Percentiles rank a stretch among this genome's conserved stretches.
Conservation (phyloP, 208 protist species). For the Leishmania martiniquensis region DNA sequence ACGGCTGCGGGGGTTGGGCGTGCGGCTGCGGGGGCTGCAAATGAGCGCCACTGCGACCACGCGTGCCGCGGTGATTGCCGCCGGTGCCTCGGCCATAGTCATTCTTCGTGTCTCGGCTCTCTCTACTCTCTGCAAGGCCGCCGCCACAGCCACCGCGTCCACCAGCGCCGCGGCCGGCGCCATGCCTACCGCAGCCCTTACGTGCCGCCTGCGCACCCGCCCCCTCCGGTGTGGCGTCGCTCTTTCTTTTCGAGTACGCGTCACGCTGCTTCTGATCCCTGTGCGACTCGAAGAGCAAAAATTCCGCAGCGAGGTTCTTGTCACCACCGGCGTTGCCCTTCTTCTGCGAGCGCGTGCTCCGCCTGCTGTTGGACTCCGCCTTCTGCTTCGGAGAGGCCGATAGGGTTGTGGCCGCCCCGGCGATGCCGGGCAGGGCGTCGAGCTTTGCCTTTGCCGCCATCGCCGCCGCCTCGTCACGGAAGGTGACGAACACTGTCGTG, state of each 20-base stretch:
- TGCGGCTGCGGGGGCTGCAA: constrained; percentile 5
- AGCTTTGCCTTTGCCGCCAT: constrained; percentile 41
- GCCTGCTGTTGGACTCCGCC: constrained; percentile 16
- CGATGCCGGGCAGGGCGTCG: constrained; percentile 49
- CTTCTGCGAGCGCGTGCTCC: constrained; percentile 17
- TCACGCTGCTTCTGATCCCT: constrained; percentile 31
- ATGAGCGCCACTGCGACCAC: constrained; percentile 20
- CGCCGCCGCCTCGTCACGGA: constrained; percentile 45
- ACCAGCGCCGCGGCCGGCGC: constrained; percentile 18
- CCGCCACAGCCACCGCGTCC: no score
- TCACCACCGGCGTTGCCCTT: constrained; percentile 4
- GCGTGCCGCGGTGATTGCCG: constrained; percentile 10
- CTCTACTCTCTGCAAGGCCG: constrained; percentile 7
- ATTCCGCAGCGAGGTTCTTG: constrained; percentile 54
- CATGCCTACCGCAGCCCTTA: constrained; percentile 13
- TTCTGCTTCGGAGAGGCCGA: constrained; percentile 18
- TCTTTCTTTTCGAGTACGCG: constrained; percentile 6
- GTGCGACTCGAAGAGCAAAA: constrained; percentile 59
- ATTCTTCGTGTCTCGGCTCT: neutral
- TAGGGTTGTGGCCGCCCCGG: constrained; percentile 14
- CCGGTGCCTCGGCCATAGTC: neutral
- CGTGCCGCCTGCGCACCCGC: neutral
- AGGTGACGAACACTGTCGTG: constrained; percentile 87
- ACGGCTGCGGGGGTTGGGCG: neutral
- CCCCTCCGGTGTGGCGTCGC: neutral